Conservation (phyloP, 306 rosid species). For the Myrica gale region DNA sequence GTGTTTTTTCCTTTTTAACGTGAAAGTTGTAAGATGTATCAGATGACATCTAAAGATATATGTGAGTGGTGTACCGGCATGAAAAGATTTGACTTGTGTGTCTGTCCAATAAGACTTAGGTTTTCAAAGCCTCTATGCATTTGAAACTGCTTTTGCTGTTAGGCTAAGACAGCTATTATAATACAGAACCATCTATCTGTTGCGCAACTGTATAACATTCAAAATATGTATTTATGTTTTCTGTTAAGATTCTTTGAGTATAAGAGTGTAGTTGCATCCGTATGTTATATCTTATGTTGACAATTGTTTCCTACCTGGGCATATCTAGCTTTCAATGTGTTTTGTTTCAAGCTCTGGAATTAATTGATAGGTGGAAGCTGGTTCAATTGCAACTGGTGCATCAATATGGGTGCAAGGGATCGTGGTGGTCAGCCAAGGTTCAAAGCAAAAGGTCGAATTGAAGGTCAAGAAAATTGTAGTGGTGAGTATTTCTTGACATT, state of each 20-base stretch:
- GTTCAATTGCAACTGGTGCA: constrained; percentile 76
- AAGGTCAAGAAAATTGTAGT: constrained; percentile 70
- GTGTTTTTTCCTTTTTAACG: background rate
- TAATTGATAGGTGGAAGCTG: constrained; percentile 72
- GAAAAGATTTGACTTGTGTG: background rate
- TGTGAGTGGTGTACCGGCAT: background rate
- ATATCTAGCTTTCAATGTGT: constrained; percentile 28
- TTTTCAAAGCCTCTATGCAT: constrained; percentile 8
- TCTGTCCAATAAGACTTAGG: background rate
- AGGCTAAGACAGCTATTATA: background rate
- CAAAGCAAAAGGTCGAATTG: constrained; percentile 91
- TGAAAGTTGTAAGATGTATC: background rate
- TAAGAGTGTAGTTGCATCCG: background rate
- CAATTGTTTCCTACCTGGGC: background rate
- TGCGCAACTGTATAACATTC: background rate
- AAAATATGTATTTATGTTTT: background rate
- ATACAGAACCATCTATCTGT: background rate
- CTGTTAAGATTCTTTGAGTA: background rate
- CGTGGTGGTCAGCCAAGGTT: constrained; percentile 76
- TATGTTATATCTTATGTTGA: too few relatives aligned
- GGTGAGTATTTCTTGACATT: constrained; percentile 54
- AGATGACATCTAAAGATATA: background rate
- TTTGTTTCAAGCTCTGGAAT: constrained; percentile 38
- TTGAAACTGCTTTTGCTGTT: background rate
- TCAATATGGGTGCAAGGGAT: constrained; percentile 86